These are phyloP conservation scores for Heterobasidion irregulare DNA, from an alignment of 1,284 basidiomycete genomes.

Conservation along the genomic window DNA sequence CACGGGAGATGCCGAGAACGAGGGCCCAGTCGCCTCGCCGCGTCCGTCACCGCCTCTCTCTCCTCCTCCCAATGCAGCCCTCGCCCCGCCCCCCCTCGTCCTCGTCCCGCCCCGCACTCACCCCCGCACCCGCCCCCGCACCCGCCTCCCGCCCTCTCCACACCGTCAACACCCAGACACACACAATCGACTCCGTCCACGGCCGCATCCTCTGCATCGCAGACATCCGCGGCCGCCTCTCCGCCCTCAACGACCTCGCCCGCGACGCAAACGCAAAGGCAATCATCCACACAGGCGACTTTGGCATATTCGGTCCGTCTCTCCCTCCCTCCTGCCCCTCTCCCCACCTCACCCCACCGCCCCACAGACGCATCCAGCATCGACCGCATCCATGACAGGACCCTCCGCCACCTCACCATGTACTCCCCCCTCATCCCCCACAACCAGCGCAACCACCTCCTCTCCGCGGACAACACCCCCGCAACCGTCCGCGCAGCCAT, in stretches of 20 bases:
- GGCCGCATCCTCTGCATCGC: slow-evolving; percentile 94
- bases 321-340: too few species aligned
- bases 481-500: slow-evolving; percentile 56
- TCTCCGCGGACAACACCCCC: slow-evolving; percentile 57
- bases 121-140: too few species aligned
- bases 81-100: slow-evolving; percentile 49
- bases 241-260: slow-evolving; percentile 86
- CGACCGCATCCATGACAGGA: slow-evolving; percentile 88
- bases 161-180: slow-evolving; percentile 68
- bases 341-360: too few species aligned
- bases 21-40: neutral
- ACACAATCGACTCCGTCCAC: slow-evolving; percentile 64
- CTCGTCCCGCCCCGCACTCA: slow-evolving; percentile 44
- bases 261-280: slow-evolving; percentile 85
- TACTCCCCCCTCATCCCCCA: slow-evolving; percentile 94
- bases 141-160: slow-evolving; percentile 41
- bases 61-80: slow-evolving; percentile 22
- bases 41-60: slow-evolving; percentile 1
- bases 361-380: slow-evolving; percentile 78
- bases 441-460: slow-evolving; percentile 74
- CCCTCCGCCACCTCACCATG: slow-evolving; percentile 92
- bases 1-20: neutral
- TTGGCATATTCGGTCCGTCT: slow-evolving; percentile 88
- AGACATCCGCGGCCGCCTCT: slow-evolving; percentile 87
- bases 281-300: slow-evolving; percentile 98